Evolutionary conservation across 768 basidiomycete species (phyloP).

Genomic region (Wakefieldia striispora): DNA sequence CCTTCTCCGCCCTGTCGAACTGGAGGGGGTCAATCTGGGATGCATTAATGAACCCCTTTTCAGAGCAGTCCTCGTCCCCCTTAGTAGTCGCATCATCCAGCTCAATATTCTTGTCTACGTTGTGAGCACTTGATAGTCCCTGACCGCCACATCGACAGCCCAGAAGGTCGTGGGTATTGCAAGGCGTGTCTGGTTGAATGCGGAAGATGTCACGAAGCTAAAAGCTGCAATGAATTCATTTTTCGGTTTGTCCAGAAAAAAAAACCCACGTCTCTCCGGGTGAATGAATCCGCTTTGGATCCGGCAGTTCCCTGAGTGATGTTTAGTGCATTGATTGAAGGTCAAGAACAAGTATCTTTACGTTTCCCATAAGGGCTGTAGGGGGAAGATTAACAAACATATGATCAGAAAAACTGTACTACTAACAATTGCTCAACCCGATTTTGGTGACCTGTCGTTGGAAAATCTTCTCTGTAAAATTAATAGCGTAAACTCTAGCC

Average conservation of each 20-base stretch:
- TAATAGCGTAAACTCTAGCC: conserved; percentile 1
- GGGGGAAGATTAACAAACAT: conserved; percentile 9
- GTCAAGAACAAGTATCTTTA: conserved; percentile 25
- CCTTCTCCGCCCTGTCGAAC: conserved; percentile 48
- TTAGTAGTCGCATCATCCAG: conserved; percentile 28
- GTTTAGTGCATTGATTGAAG: conserved; percentile 5
- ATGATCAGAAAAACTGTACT: conserved; percentile 3
- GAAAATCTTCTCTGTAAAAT: conserved; percentile 74
- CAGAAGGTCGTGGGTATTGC: conserved; percentile 91
- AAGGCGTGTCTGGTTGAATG: conserved; percentile 72
- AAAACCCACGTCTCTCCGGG: conserved; percentile 70
- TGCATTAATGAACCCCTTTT: conserved; percentile 60
- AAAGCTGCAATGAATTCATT: not conserved
- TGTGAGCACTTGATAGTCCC: conserved; percentile 1
- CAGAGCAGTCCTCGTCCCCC: conserved; percentile 28
- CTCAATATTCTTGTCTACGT: conserved; percentile 5
- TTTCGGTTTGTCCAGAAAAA: not conserved
- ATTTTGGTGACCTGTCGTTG: conserved; percentile 94
- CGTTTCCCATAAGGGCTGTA: conserved; percentile 71
- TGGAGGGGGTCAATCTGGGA: conserved; percentile 53
- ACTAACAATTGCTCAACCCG: conserved; percentile 82
- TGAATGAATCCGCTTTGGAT: conserved; percentile 83
- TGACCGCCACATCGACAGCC: conserved; percentile 65
- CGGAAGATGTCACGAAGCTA: conserved; percentile 92
- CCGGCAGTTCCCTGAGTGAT: conserved; percentile 38